These are phyloP conservation scores for Arthrobotrys conoides DNA, from an alignment of 2,329 filamentous ascomycete species.

Conservation along the genomic window DNA sequence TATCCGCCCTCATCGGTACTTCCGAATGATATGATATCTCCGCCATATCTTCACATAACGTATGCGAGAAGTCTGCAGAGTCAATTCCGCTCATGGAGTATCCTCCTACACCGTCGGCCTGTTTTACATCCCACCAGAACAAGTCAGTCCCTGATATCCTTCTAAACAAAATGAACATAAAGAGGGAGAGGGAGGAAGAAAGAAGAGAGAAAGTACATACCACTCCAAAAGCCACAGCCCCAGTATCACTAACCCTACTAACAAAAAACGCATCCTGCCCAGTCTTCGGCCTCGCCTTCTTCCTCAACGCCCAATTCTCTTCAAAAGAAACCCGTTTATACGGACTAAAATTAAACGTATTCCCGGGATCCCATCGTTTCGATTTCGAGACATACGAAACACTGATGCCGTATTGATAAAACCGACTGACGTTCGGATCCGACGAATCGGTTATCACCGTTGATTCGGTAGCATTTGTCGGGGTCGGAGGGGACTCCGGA, in stretches of 20 bases:
- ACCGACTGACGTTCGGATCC: conserved; percentile 38
- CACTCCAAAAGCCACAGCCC: conserved; percentile 84
- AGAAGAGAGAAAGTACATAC: conserved; percentile 57
- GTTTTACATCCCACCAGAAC: conserved; percentile 10
- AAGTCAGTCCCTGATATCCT: background rate
- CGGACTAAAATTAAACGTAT: conserved; percentile 79
- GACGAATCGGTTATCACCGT: conserved; percentile 38
- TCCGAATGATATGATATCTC: conserved; percentile 76
- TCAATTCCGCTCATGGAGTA: conserved; percentile 95
- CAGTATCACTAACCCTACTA: conserved; percentile 79
- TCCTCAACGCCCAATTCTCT: conserved; percentile 69
- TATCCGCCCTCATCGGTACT: conserved; percentile 65
- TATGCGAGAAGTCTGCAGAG: conserved; percentile 94
- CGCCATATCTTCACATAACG: conserved; percentile 93
- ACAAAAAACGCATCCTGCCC: conserved; percentile 98
- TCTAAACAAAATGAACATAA: background rate
- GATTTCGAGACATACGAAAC: conserved; percentile 83
- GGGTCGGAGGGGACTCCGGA: conserved; percentile 18
- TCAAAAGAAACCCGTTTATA: conserved; percentile 74
- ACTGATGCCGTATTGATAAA: conserved; percentile 75
- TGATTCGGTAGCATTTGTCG: conserved; percentile 33
- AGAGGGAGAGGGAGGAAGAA: background rate
- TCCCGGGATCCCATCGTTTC: conserved; percentile 77
- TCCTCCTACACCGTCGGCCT: conserved; percentile 91
- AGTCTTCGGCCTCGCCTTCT: conserved; percentile 78